Conservation (phyloP, 2,329 filamentous ascomycete genomes). For the Phoma herbarum region DNA sequence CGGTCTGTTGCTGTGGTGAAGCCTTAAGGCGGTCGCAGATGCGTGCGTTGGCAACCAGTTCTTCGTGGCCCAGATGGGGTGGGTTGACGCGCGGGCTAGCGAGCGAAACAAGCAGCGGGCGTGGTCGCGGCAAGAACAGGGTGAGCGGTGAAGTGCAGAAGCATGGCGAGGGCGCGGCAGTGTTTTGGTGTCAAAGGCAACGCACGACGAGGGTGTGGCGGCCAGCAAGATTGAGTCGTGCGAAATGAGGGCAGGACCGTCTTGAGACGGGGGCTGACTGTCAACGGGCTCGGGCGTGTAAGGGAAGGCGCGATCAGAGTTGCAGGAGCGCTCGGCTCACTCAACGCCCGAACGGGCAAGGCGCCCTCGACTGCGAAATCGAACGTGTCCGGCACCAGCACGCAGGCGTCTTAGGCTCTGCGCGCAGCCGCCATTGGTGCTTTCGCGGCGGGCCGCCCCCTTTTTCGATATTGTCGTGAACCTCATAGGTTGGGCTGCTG, state of each 20-base stretch:
- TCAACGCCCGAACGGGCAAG: slow-evolving; percentile 16
- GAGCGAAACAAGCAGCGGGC: slow-evolving; percentile 28
- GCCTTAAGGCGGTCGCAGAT: slow-evolving; percentile 43
- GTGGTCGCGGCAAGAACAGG: slow-evolving; percentile 22
- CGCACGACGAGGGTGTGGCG: slow-evolving; percentile 26
- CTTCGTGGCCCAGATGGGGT: slow-evolving; percentile 27
- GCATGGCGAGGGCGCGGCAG: slow-evolving; percentile 30
- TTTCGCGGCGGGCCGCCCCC: slow-evolving; percentile 26
- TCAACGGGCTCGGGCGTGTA: slow-evolving; percentile 35
- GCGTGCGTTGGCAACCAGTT: slow-evolving; percentile 48
- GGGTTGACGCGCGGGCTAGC: slow-evolving; percentile 28
- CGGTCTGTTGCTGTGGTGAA: slow-evolving; percentile 52
- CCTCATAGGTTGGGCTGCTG: slow-evolving; percentile 23
- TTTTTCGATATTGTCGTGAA: slow-evolving; percentile 39
- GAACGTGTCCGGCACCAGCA: slow-evolving; percentile 15
- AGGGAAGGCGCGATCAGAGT: slow-evolving; percentile 32
- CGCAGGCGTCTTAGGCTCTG: slow-evolving; percentile 10
- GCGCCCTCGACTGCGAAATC: slow-evolving; percentile 14
- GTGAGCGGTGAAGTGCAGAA: slow-evolving; percentile 32
- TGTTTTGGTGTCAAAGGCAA: slow-evolving; percentile 21
- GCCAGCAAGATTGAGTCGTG: slow-evolving; percentile 31
- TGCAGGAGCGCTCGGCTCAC: slow-evolving; percentile 34
- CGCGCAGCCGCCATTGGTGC: slow-evolving; percentile 31
- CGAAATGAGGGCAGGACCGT: slow-evolving; percentile 41
- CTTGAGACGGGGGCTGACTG: slow-evolving; percentile 35